phyloP scores from a whole-genome alignment of 441 rosid species.

The Populus tomentosa region DNA sequence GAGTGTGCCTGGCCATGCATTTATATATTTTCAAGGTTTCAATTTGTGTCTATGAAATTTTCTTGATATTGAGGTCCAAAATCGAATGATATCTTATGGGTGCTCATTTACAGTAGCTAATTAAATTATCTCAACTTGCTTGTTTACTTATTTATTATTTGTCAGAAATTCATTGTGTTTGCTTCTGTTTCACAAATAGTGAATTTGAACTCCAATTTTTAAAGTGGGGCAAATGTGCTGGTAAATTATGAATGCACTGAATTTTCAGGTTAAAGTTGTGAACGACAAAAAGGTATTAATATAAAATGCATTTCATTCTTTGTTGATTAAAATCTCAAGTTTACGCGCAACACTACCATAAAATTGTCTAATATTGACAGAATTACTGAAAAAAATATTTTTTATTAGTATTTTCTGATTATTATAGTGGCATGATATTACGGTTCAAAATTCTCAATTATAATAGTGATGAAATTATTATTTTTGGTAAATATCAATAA shows the following conservation, averaged over 20 bases:
- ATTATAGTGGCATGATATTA: no score
- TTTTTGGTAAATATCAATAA: no score
- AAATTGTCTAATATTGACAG: no score
- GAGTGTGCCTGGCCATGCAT: neutral
- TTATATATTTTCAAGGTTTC: neutral
- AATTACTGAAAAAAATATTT: neutral
- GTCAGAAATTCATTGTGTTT: neutral
- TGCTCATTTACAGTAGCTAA: neutral
- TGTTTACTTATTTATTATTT: neutral
- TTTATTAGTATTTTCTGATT: no score
- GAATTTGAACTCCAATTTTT: neutral
- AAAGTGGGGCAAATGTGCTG: neutral
- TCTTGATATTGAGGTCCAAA: neutral
- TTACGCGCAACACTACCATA: neutral
- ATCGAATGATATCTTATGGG: constrained; percentile 9
- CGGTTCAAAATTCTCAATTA: accelerated
- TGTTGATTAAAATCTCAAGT: neutral
- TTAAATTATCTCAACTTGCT: neutral
- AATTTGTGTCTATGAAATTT: neutral
- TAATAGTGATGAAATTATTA: no score
- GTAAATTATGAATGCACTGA: neutral
- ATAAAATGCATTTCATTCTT: no score
- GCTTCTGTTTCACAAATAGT: neutral
- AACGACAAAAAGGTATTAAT: neutral
- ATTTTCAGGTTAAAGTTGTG: neutral